Percentiles rank a stretch among this genome's conserved stretches.
phyloP scores from a whole-genome alignment of 805 yeast species.

The Yamadazyma kitorensis region DNA sequence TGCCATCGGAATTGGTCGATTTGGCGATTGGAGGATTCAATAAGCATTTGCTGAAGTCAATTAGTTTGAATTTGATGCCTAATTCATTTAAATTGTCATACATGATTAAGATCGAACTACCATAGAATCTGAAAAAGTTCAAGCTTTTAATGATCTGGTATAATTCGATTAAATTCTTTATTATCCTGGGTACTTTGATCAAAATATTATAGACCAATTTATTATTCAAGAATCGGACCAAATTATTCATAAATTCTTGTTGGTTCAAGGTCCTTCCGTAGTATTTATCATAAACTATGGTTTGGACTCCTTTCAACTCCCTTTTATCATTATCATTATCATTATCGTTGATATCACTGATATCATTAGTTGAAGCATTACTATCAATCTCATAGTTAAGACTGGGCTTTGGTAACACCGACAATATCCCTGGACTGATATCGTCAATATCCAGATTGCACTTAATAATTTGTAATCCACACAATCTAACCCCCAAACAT shows the following conservation, averaged over 20 bases:
- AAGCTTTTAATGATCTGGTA: conserved; percentile 52
- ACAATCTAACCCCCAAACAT: conserved; percentile 81
- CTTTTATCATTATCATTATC: conserved; percentile 23
- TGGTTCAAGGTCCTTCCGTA: conserved; percentile 76
- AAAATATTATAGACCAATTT: conserved; percentile 50
- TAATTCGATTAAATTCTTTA: conserved; percentile 59
- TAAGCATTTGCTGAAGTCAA: conserved; percentile 89
- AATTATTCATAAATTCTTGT: conserved; percentile 77
- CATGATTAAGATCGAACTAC: conserved; percentile 83
- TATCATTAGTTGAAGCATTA: conserved; percentile 8
- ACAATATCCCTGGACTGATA: no score
- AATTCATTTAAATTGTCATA: conserved; percentile 51
- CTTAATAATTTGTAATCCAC: conserved; percentile 86
- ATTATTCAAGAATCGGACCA: conserved; percentile 80
- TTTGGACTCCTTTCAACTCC: no score
- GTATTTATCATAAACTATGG: conserved; percentile 81
- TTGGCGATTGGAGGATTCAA: not conserved
- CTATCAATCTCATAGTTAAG: no score
- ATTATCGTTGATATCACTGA: no score
- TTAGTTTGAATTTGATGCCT: conserved; percentile 58
- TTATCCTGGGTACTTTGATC: conserved; percentile 63
- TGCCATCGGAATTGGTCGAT: no score
- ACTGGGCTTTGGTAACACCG: no score
- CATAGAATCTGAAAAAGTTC: conserved; percentile 83
- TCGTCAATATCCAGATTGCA: no score